Evolutionary conservation across 2,329 filamentous ascomycete species (phyloP), one percentile per base, ranked within the genome.

Genomic region (Ascochyta clinopodiicola): DNA sequence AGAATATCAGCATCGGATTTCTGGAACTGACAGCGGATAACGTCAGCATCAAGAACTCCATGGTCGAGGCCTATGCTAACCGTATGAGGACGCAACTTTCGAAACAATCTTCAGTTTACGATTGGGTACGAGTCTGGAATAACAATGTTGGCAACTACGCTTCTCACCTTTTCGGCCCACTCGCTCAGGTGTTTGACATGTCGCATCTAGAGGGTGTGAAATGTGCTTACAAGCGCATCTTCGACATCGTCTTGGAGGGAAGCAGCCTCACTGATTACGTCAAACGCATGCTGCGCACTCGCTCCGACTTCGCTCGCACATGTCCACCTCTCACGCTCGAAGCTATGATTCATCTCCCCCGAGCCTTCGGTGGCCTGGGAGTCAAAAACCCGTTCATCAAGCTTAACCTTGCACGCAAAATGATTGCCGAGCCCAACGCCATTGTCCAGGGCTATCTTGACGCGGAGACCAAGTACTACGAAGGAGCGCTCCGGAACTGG

Each of bases 101-200:
- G 1, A 19, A 44, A 15, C 67, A 63, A 42, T 51, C 56, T 3
- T 63, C 61, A 8, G 51, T 72, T 2, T 48, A 68, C 6, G 65
- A 66, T 3, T 73, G 70, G 71, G 53, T 74, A 8, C 59, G 60
- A 24, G 42, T 57, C 8, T 74, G 70, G 70, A 74, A 74, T 38
- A 27, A 13, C 37, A 64, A 52, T 6, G 43, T 67, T 5, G 70
- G 68, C 6, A 64, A 49, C 5, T 72, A 72, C 32, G 63, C 65
- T 4, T 27, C 58, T 4, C 59, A 68, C 37, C 61, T 69, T 19
- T 73, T 73, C 48, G 71, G 70, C 1, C 65, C 70, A 0, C 61
- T 71, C 0, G 57, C 63, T 9, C 62, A 68, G 15, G 54, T 67
- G 2, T 66, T 72, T 13, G 70, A 68, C 13, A 64, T 61, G 36